Evolutionary conservation across 768 basidiomycete species (phyloP).

Genomic region (Tulasnella sp.): DNA sequence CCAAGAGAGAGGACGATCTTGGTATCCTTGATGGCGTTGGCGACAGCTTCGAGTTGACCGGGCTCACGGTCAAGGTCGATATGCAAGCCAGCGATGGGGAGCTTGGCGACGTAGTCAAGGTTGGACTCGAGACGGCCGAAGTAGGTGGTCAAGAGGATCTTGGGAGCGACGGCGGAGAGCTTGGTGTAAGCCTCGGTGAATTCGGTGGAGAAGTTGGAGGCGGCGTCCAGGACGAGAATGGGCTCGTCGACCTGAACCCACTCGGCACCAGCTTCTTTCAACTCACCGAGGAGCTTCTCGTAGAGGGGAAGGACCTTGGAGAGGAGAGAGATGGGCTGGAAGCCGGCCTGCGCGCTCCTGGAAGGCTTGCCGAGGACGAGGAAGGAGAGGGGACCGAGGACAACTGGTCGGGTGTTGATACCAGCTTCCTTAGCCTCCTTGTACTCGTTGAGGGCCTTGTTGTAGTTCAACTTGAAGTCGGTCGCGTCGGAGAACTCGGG

Average conservation of each 20-base stretch:
- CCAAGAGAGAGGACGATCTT: constrained; percentile 79
- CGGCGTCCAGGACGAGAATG: constrained; percentile 83
- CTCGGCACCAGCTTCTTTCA: constrained; percentile 87
- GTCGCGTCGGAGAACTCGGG: constrained; percentile 85
- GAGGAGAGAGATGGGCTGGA: constrained; percentile 86
- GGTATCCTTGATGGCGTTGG: constrained; percentile 76
- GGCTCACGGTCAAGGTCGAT: constrained; percentile 94
- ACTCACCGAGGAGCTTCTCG: constrained; percentile 74
- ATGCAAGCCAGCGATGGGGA: constrained; percentile 89
- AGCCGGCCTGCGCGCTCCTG: constrained; percentile 70
- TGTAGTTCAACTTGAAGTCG: constrained; percentile 90
- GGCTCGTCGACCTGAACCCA: constrained; percentile 98
- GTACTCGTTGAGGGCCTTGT: constrained; percentile 91
- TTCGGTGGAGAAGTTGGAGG: constrained; percentile 62
- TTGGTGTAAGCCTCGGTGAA: constrained; percentile 71
- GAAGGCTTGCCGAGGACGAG: constrained; percentile 84
- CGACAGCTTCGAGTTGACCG: constrained; percentile 68
- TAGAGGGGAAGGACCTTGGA: constrained; percentile 85
- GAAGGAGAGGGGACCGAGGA: constrained; percentile 93
- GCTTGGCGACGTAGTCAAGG: constrained; percentile 75
- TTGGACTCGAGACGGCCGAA: constrained; percentile 94
- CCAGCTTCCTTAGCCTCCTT: constrained; percentile 89
- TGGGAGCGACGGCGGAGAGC: constrained; percentile 71
- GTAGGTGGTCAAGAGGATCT: constrained; percentile 92
- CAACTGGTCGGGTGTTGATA: constrained; percentile 83